Percentiles rank a stretch among this genome's conserved stretches.
phyloP scores from a whole-genome alignment of 2,329 filamentous ascomycete species.

The Passalora sequoiae region DNA sequence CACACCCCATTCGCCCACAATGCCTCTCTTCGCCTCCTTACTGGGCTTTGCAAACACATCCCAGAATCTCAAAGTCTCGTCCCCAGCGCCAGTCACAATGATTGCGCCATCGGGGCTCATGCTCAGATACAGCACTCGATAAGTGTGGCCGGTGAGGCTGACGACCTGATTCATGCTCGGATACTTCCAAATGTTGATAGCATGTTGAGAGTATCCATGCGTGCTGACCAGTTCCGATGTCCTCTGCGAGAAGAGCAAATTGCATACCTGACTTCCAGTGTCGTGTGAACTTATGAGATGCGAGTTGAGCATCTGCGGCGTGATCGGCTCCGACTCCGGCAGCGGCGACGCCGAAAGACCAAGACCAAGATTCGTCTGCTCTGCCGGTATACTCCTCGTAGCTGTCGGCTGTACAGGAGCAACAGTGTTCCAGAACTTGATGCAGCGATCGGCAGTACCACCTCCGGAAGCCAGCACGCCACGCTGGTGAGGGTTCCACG shows the following conservation, averaged over 20 bases:
- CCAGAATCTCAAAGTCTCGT: slow-evolving; percentile 96
- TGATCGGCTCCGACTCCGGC: slow-evolving; percentile 26
- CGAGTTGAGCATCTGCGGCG: slow-evolving; percentile 41
- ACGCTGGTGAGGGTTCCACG: slow-evolving; percentile 95
- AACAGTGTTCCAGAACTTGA: slow-evolving; percentile 93
- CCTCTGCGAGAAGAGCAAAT: slow-evolving; percentile 94
- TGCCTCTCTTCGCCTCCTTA: slow-evolving; percentile 55
- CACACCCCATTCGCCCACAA: slow-evolving; percentile 65
- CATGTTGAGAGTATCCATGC: slow-evolving; percentile 95
- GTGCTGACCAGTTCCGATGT: slow-evolving; percentile 97
- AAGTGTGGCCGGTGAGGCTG: slow-evolving; percentile 91
- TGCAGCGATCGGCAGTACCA: slow-evolving; percentile 89
- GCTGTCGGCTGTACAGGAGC: slow-evolving; percentile 38
- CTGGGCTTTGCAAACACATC: slow-evolving; percentile 84
- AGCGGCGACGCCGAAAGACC: slow-evolving; percentile 25
- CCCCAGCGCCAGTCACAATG: slow-evolving; percentile 91
- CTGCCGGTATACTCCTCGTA: slow-evolving; percentile 21
- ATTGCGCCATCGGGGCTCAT: slow-evolving; percentile 95
- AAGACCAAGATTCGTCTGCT: slow-evolving; percentile 24
- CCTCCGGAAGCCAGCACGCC: slow-evolving; percentile 92
- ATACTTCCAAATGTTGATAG: slow-evolving; percentile 99
- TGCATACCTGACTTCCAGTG: slow-evolving; percentile 98
- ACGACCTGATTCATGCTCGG: slow-evolving; percentile 96
- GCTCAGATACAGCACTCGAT: slow-evolving; percentile 88
- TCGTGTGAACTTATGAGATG: slow-evolving; percentile 72